Evolutionary conservation across 257 asterid species (phyloP).

Genomic region (Cinchona pubescens): DNA sequence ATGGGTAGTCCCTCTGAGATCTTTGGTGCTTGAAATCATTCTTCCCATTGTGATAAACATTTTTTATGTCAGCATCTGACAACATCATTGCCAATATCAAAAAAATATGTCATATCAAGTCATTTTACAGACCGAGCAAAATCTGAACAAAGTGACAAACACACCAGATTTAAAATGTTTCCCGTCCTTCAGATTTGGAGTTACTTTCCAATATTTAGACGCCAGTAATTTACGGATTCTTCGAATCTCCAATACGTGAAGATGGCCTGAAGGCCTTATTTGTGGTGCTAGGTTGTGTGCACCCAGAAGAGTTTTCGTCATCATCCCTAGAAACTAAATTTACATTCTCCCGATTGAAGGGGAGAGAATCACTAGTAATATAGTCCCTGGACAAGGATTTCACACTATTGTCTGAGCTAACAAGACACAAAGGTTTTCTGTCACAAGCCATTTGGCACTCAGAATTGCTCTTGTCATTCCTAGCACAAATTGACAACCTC

Average conservation of each 20-base stretch:
- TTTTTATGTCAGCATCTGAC: slow-evolving; percentile 48
- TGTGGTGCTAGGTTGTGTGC: slow-evolving; percentile 49
- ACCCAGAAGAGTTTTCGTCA: slow-evolving; percentile 73
- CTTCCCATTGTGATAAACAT: slow-evolving; percentile 39
- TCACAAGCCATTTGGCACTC: slow-evolving; percentile 39
- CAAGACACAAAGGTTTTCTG: slow-evolving; percentile 50
- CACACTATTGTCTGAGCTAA: slow-evolving; percentile 63
- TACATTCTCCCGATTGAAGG: slow-evolving; percentile 53
- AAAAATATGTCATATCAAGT: slow-evolving; percentile 3
- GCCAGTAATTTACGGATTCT: slow-evolving; percentile 47
- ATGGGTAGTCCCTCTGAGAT: slow-evolving; percentile 80
- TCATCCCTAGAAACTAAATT: slow-evolving; percentile 77
- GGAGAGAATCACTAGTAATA: slow-evolving; percentile 48
- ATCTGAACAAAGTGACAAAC: slow-evolving; percentile 20
- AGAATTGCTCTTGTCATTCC: slow-evolving; percentile 34
- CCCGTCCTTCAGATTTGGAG: slow-evolving; percentile 46
- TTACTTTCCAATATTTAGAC: slow-evolving; percentile 51
- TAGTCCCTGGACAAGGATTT: slow-evolving; percentile 45
- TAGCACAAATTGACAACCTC: slow-evolving; percentile 45
- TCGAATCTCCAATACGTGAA: slow-evolving; percentile 38
- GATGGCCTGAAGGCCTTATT: slow-evolving; percentile 59
- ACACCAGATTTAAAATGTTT: slow-evolving; percentile 52
- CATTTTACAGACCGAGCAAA: background rate
- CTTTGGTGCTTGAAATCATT: slow-evolving; percentile 54
- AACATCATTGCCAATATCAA: slow-evolving; percentile 16